Percentiles rank a stretch among this genome's conserved stretches.
Evolutionary conservation across 106 monocot genomes (phyloP).

Genomic region (Chionographis japonica): DNA sequence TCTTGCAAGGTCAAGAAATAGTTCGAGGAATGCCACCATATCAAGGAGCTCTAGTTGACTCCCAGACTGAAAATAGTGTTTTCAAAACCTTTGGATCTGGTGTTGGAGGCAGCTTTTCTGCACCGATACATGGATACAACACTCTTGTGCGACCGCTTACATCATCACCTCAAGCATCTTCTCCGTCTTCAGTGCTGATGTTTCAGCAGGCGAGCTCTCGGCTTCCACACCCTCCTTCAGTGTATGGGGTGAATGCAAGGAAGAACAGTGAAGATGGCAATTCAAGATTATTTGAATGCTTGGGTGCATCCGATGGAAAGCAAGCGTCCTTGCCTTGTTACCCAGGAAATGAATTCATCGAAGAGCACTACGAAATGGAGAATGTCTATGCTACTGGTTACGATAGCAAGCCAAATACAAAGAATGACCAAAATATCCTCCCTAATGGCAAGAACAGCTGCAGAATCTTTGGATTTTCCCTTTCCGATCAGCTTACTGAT

Average conservation of each 20-base stretch:
- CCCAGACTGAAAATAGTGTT: slow-evolving; percentile 13
- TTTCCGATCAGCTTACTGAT: slow-evolving; percentile 62
- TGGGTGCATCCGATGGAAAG: slow-evolving; percentile 7
- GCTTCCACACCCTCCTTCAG: slow-evolving; percentile 2
- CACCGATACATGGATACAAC: slow-evolving; percentile 28
- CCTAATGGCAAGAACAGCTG: slow-evolving; percentile 27
- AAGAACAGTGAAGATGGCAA: slow-evolving; percentile 10
- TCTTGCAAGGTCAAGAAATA: slow-evolving; percentile 99
- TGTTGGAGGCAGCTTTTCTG: slow-evolving; percentile 10
- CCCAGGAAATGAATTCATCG: slow-evolving; percentile 3
- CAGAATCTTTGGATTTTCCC: slow-evolving; percentile 82
- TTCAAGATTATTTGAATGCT: neutral
- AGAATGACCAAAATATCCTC: slow-evolving; percentile 4
- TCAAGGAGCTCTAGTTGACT: slow-evolving; percentile 14
- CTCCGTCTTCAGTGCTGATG: slow-evolving; percentile 70
- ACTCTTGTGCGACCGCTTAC: slow-evolving; percentile 14
- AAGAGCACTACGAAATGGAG: slow-evolving; percentile 13
- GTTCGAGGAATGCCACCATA: slow-evolving; percentile 29
- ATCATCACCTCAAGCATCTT: slow-evolving; percentile 47
- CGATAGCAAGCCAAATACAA: neutral
- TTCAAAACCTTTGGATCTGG: neutral
- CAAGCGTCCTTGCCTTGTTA: neutral
- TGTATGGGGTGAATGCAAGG: slow-evolving; percentile 1
- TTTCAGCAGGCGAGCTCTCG: slow-evolving; percentile 45
- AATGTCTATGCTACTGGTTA: neutral